Evolutionary conservation across 176 grass and related monocot genomes (phyloP).

Genomic region (Musa beccarii): DNA sequence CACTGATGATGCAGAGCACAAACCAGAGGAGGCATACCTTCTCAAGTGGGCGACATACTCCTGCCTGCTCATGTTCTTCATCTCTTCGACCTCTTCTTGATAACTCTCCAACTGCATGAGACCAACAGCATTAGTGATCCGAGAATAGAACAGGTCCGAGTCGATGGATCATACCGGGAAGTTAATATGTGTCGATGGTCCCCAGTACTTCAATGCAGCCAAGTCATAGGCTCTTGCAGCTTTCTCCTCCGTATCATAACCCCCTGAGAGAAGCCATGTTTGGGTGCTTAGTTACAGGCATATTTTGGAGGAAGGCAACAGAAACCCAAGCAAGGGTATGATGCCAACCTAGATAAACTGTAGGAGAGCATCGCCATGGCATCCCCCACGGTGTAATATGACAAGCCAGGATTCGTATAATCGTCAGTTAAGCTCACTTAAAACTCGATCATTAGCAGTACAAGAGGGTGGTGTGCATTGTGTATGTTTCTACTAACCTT

Average conservation of each 20-base stretch:
- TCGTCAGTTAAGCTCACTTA: background rate
- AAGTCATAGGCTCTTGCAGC: slow-evolving; percentile 96
- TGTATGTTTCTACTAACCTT: slow-evolving; percentile 47
- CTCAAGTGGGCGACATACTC: slow-evolving; percentile 83
- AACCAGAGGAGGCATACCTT: slow-evolving; percentile 32
- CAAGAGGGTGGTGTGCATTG: background rate
- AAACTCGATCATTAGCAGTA: background rate
- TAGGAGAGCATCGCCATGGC: slow-evolving; percentile 14
- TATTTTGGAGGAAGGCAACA: background rate
- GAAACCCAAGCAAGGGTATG: background rate
- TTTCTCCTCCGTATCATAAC: slow-evolving; percentile 94
- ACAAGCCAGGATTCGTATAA: slow-evolving; percentile 8
- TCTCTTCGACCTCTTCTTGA: slow-evolving; percentile 55
- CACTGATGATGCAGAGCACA: background rate
- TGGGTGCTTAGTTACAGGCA: background rate
- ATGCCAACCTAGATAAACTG: slow-evolving; percentile 65
- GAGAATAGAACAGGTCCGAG: background rate
- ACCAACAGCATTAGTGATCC: background rate
- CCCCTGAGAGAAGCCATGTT: slow-evolving; percentile 42
- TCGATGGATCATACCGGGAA: slow-evolving; percentile 51
- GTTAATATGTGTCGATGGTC: slow-evolving; percentile 64
- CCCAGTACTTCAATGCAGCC: slow-evolving; percentile 94
- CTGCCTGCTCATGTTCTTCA: slow-evolving; percentile 89
- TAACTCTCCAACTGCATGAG: slow-evolving; percentile 62
- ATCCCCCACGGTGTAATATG: slow-evolving; percentile 20